Evolutionary conservation across 1,284 basidiomycete genomes (phyloP).

Genomic region (Blastosporella zonata): DNA sequence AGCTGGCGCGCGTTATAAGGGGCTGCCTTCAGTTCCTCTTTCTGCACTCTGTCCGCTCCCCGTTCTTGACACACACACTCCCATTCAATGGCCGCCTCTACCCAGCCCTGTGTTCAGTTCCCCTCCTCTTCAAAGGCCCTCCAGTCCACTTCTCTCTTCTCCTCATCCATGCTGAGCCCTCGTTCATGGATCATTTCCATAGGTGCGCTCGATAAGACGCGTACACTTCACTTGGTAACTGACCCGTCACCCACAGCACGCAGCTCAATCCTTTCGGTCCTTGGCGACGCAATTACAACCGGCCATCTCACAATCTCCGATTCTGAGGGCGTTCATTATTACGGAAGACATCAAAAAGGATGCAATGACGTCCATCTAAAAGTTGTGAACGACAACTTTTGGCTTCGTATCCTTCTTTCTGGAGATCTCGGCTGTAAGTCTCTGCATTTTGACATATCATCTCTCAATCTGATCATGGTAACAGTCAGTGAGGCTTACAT

Average conservation of each 20-base stretch:
- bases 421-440: conserved; percentile 72
- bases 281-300: conserved; percentile 53
- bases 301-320: conserved; percentile 67
- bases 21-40: conserved; percentile 25
- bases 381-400: conserved; percentile 73
- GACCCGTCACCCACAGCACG: conserved; percentile 43
- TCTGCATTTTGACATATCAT: background rate
- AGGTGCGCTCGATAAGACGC: conserved; percentile 28
- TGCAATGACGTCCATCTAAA: conserved; percentile 61
- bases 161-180: conserved; percentile 39
- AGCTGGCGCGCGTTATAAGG: conserved; percentile 41
- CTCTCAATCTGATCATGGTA: conserved; percentile 17
- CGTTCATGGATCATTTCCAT: conserved; percentile 44
- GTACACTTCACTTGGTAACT: background rate
- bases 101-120: conserved; percentile 39
- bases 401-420: conserved; percentile 73
- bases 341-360: conserved; percentile 50
- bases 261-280: conserved; percentile 57
- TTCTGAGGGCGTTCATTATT: conserved; percentile 52
- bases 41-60: conserved; percentile 25
- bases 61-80: conserved; percentile 15
- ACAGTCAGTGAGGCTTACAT: conserved; percentile 88
- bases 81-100: conserved; percentile 33
- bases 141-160: conserved; percentile 40
- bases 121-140: conserved; percentile 38